phyloP scores from a whole-genome alignment of 2,329 filamentous ascomycete species.

The Simplicillium aogashimaense region DNA sequence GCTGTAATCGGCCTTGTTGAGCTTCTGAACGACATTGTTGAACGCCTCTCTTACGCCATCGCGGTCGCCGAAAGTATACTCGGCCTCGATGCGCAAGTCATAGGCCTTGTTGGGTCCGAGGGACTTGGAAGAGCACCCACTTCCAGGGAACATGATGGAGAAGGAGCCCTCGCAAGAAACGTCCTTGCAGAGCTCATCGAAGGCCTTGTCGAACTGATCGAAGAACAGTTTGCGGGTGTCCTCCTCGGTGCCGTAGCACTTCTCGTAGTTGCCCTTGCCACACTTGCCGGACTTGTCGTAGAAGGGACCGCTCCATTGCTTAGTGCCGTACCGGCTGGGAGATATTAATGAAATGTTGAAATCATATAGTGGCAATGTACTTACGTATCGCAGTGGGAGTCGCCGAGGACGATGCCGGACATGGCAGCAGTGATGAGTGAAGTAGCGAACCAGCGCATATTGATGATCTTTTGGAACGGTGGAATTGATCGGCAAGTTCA shows the following conservation, averaged over 20 bases:
- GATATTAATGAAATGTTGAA: no score
- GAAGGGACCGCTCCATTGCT: conserved; percentile 6
- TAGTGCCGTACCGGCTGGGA: conserved; percentile 4
- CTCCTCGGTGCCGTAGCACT: conserved; percentile 5
- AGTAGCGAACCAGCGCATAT: no score
- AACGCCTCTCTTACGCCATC: conserved; percentile 6
- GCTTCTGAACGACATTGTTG: conserved; percentile 4
- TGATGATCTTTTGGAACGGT: no score
- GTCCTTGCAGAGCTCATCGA: conserved; percentile 6
- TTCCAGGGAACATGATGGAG: conserved; percentile 5
- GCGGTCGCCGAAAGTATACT: conserved; percentile 5
- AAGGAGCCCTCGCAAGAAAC: conserved; percentile 3
- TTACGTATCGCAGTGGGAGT: no score
- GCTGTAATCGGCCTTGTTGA: conserved; percentile 4
- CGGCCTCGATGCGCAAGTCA: conserved; percentile 4
- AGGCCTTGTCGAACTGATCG: conserved; percentile 7
- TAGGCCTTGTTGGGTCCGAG: conserved; percentile 4
- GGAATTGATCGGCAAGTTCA: no score
- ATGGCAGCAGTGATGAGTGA: no score
- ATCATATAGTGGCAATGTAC: no score
- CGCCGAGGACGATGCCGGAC: no score
- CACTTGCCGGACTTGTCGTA: conserved; percentile 3
- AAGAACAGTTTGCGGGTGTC: conserved; percentile 3
- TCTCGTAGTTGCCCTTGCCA: conserved; percentile 5
- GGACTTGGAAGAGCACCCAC: conserved; percentile 3